Percentiles rank a stretch among this genome's conserved stretches.
These are phyloP conservation scores for Phytophthora cactorum DNA, from an alignment of 352 stramenopile genomes.

Conservation along the genomic window DNA sequence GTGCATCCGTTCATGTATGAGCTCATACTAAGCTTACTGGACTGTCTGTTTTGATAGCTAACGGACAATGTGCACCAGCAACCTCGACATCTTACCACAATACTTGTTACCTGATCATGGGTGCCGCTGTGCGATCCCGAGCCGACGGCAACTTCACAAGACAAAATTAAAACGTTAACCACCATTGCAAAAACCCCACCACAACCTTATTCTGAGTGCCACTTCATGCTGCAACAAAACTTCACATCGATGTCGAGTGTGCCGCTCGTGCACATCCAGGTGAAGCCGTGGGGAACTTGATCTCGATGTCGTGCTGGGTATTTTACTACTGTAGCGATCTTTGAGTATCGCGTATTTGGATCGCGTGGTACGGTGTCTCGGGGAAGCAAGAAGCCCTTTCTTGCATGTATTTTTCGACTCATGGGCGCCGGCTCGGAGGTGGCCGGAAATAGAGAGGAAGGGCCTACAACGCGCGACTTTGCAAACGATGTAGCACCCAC, in stretches of 20 bases:
- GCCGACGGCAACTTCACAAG: not conserved
- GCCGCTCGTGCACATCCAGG: too few relatives aligned
- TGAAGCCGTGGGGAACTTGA: slow-evolving; percentile 19
- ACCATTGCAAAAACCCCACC: not conserved
- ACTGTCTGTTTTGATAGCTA: too few relatives aligned
- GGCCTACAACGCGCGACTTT: slow-evolving; percentile 23
- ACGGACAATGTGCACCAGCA: not conserved
- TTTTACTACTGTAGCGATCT: slow-evolving; percentile 9
- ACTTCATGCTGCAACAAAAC: too few relatives aligned
- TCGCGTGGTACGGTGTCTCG: not conserved
- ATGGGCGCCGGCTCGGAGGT: slow-evolving; percentile 18
- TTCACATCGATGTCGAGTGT: too few relatives aligned
- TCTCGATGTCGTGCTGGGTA: slow-evolving; percentile 6
- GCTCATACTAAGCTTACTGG: not conserved
- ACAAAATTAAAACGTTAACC: not conserved
- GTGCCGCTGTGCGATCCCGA: not conserved
- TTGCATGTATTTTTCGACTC: slow-evolving; percentile 34
- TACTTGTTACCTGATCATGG: not conserved
- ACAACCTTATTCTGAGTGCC: not conserved
- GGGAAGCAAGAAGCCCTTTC: slow-evolving; percentile 7
- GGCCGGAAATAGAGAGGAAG: slow-evolving; percentile 44
- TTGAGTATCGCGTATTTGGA: not conserved
- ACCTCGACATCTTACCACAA: not conserved
- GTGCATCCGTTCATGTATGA: not conserved
- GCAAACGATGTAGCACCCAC: slow-evolving; percentile 6